Conservation (phyloP, 305 asterid species). For the Fraxinus greggii region DNA sequence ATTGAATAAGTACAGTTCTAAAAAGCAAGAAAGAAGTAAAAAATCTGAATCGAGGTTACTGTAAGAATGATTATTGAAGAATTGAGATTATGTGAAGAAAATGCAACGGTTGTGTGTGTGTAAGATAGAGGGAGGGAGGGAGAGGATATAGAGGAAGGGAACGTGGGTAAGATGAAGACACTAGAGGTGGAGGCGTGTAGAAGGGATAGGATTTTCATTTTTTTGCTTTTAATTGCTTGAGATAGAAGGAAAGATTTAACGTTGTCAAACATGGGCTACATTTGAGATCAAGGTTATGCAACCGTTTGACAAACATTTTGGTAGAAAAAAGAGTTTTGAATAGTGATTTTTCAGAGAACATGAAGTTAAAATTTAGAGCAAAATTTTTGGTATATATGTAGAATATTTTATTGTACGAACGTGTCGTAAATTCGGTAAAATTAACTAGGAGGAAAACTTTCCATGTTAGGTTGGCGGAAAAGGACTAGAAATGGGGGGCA, state of each 20-base stretch:
- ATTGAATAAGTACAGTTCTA: background rate
- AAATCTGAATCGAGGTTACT: background rate
- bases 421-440: no score
- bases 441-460: background rate
- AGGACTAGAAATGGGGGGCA: background rate
- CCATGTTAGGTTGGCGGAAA: background rate
- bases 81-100: background rate
- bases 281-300: no score
- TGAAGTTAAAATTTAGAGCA: no score
- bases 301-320: background rate
- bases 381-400: no score
- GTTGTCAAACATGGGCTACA: background rate
- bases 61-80: background rate
- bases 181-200: background rate
- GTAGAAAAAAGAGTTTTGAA: no score
- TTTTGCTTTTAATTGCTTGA: slow-evolving; percentile 2
- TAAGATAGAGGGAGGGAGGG: background rate
- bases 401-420: no score
- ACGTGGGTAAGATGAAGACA: slow-evolving; percentile 2
- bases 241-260: background rate
- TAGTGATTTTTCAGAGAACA: no score
- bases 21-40: background rate
- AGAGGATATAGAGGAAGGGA: background rate
- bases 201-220: background rate
- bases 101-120: background rate